These are phyloP conservation scores for Diaporthe nobilis DNA, from an alignment of 2,329 filamentous ascomycete genomes.

Conservation along the genomic window DNA sequence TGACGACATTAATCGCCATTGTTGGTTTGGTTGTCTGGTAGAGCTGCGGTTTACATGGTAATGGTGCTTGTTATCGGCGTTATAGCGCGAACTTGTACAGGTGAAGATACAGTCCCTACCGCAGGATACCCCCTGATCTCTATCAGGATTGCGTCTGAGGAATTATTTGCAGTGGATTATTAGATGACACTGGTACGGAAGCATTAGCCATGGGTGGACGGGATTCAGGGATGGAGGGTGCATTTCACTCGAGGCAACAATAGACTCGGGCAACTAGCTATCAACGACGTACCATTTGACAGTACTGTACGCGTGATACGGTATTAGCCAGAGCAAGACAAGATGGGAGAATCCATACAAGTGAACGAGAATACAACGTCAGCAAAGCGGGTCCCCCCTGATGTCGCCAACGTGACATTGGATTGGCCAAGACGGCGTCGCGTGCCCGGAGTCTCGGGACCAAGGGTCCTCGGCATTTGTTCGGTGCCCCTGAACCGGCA, in stretches of 20 bases:
- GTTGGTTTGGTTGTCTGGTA: neutral
- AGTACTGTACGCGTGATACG: neutral
- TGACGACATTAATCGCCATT: neutral
- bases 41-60: neutral
- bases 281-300: neutral
- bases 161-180: conserved; percentile 1
- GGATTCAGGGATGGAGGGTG: neutral
- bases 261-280: neutral
- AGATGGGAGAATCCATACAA: neutral
- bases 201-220: neutral
- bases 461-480: conserved; percentile 26
- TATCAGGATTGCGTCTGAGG: conserved; percentile 29
- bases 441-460: conserved; percentile 30
- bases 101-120: conserved; percentile 21
- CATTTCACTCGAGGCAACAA: neutral
- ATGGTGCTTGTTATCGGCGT: conserved; percentile 9
- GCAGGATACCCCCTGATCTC: conserved; percentile 20
- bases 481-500: conserved; percentile 20
- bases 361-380: conserved; percentile 2
- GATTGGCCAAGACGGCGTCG: conserved; percentile 13
- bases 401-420: neutral
- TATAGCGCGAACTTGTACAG: neutral
- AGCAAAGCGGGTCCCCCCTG: conserved; percentile 5
- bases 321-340: neutral
- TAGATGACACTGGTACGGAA: neutral